Conservation (phyloP, 148 eudicot species). For the Rhododendron williamsianum region DNA sequence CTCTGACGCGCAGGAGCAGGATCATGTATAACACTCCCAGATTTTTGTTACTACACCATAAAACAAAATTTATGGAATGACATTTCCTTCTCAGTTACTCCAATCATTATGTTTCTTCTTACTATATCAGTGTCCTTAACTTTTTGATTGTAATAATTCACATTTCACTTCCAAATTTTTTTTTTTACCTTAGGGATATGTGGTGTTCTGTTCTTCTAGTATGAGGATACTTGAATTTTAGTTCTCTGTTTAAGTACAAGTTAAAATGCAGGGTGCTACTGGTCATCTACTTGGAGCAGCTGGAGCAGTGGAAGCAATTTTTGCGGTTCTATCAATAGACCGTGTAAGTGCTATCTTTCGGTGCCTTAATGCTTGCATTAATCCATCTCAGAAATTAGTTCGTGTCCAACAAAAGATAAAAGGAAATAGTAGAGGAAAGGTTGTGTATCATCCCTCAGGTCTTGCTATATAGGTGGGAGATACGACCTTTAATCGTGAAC, state of each 20-base stretch:
- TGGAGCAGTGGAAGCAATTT: slow-evolving; percentile 95
- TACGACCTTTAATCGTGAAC: not conserved
- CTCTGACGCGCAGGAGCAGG: not conserved
- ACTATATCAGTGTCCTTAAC: not conserved
- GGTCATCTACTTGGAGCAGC: slow-evolving; percentile 99
- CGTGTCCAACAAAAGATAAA: not conserved
- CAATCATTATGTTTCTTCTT: not conserved
- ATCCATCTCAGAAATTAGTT: not conserved
- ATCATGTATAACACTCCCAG: not conserved
- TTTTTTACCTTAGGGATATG: not conserved
- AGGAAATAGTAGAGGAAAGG: not conserved
- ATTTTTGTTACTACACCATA: no score
- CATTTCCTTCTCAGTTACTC: not conserved
- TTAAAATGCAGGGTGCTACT: slow-evolving; percentile 58
- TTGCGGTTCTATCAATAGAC: slow-evolving; percentile 68
- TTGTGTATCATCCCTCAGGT: not conserved
- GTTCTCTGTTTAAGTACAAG: not conserved
- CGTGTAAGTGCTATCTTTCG: slow-evolving; percentile 38
- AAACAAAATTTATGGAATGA: not conserved
- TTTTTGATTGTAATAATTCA: not conserved
- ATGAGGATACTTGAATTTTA: not conserved
- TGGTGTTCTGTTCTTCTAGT: not conserved
- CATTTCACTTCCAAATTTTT: not conserved
- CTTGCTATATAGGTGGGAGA: not conserved
- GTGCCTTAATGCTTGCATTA: not conserved